Evolutionary conservation across 2,329 filamentous ascomycete species (phyloP), one percentile per base, ranked within the genome.

Genomic region (Beauveria varroae): DNA sequence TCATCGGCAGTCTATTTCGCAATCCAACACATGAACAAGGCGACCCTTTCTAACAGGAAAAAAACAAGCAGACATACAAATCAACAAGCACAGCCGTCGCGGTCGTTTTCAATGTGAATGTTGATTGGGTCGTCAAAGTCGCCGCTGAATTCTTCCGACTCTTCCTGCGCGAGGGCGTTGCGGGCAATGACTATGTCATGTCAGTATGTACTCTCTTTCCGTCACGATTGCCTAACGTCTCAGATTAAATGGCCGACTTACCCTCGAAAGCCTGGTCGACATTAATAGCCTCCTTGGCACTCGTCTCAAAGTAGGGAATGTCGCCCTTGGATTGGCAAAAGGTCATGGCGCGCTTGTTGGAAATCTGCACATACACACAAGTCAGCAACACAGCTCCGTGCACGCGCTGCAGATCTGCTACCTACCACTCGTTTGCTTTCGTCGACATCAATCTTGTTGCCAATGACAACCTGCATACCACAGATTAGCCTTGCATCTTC

Each of bases 281-380:
- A 72, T 99, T 99, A 77, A 97, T 89, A 63, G 93, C 95, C 76
- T 99, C 95, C 81, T 99, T 99, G 64, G 95, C 95, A 76, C 93
- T 97, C 20, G 95, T 99, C 85, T 99, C 95, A 71, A 99, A 99
- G 77, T 99, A 99, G 20, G 95, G 95, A 66, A 99, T 97, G 63
- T 91, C 91, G 53, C 93, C 93, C 78, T 98, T 97, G 62, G 91
- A 96, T 76, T 97, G 92, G 76, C 95, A 99, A 75, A 97, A 99
- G 16, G 93, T 93, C 86, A 93, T 93, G 63, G 95, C 95, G 65
- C 95, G 86, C 84, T 98, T 98, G 70, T 89, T 93, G 34, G 91
- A 96, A 69, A 99, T 96, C 88, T 91, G 61, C 34, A 37, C 34
- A 37, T 5, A 37, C 34, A 22, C 28, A n/a, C 4, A 37, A 10